Evolutionary conservation across 768 basidiomycete species (phyloP).

Genomic region (Omphalotus guepiniiformis): DNA sequence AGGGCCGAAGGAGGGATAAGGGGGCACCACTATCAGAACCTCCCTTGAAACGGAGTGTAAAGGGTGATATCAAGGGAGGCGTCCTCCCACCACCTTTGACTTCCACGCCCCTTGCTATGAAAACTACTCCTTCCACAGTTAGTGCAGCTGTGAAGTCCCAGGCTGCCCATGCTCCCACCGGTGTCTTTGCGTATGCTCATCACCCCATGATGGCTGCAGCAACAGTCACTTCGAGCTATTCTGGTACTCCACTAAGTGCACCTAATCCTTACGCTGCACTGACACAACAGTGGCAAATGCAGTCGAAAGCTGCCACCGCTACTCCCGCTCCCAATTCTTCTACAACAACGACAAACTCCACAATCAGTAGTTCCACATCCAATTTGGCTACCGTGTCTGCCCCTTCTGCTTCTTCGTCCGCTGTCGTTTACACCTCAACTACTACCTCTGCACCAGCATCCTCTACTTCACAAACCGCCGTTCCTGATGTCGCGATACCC

Average conservation of each 20-base stretch:
- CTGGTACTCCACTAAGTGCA: constrained; percentile 20
- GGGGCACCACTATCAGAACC: constrained; percentile 48
- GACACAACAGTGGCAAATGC: constrained; percentile 32
- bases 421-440: constrained; percentile 26
- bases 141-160: constrained; percentile 16
- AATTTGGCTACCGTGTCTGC: constrained; percentile 12
- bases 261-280: constrained; percentile 38
- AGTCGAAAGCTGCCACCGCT: constrained; percentile 18
- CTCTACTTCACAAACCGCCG: constrained; percentile 13
- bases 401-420: constrained; percentile 8
- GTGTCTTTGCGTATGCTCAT: constrained; percentile 38
- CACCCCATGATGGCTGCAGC: constrained; percentile 18
- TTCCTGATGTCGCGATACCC: constrained; percentile 64
- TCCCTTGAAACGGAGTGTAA: constrained; percentile 64
- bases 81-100: constrained; percentile 69
- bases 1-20: constrained; percentile 61
- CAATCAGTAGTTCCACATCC: constrained; percentile 13
- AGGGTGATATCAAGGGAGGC: constrained; percentile 53
- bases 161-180: constrained; percentile 33
- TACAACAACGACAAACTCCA: constrained; percentile 14
- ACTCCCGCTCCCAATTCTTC: constrained; percentile 19
- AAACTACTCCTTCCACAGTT: constrained; percentile 25
- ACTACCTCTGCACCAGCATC: constrained; percentile 14
- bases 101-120: constrained; percentile 54
- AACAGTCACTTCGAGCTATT: constrained; percentile 23